Evolutionary conservation across 768 basidiomycete genomes (phyloP), one percentile per base, ranked within the genome.

Genomic region (Leucocoprinus leucothites): DNA sequence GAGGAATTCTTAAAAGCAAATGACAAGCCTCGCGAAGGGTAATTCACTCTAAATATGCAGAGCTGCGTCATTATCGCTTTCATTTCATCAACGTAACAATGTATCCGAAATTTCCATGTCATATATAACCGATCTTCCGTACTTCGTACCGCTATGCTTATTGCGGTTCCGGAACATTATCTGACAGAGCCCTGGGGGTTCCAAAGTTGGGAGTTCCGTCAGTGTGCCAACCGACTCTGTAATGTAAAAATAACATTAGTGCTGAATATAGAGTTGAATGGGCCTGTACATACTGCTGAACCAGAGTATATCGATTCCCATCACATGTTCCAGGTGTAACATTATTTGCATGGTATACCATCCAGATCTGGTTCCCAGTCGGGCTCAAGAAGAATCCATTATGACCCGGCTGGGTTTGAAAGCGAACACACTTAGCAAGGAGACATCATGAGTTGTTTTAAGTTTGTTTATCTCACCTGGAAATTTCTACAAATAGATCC

Each of bases 361-460:
- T 68, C 57, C 57, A 61, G 35, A 59, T 63, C 19, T 67, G 35
- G 25, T 55, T 62, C 9, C 61, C 63, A 49, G 64, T 65, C 1
- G 69, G 66, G 48, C 70, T 68, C 16, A 61, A 41, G 65, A 70
- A 72, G 57, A 68, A 71, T 0, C 71, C 70, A 48, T 71, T 70
- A 56, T 72, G 70, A 1, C 71, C 71, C 42, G 71, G 70, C 66
- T 71, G 43, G n/a, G 24, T 40, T n/a, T 21, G 3, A 44, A 6
- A 44, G n/a, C 14, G 21, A 34, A 43, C 43, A 9, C 3, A 11
- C 9, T 38, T 6, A n/a, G 13, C 38, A 51, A 9, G 4, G 3
- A 21, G n/a, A 5, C n/a, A n/a, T n/a, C n/a, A n/a, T n/a, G n/a
- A n/a, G n/a, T n/a, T n/a, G n/a, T n/a, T 44, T 18, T 18, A 8